Percentiles rank a stretch among this genome's conserved stretches.
Conservation (phyloP, 2,329 filamentous ascomycete species). For the Fusarium sp. region DNA sequence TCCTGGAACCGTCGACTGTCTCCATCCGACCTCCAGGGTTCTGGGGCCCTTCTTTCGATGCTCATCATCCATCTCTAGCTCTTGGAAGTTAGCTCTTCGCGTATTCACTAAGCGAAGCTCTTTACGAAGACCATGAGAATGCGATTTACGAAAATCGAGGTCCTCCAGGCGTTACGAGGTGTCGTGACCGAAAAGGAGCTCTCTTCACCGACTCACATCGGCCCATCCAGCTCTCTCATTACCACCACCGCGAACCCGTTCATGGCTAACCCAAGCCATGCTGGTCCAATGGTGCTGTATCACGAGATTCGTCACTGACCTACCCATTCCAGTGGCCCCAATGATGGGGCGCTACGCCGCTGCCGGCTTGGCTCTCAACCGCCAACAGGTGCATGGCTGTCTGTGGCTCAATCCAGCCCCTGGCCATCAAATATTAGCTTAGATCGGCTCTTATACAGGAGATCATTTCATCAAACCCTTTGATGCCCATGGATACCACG, state of each 20-base stretch:
- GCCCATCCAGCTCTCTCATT: slow-evolving; percentile 1
- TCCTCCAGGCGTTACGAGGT: background rate
- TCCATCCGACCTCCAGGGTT: slow-evolving; percentile 10
- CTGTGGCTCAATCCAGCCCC: slow-evolving; percentile 26
- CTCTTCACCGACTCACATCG: slow-evolving; percentile 2
- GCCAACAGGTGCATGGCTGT: slow-evolving; percentile 17
- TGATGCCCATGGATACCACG: background rate
- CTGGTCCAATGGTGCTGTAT: slow-evolving; percentile 5
- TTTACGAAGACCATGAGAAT: slow-evolving; percentile 1
- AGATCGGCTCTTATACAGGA: slow-evolving; percentile 18
- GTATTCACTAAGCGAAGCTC: slow-evolving; percentile 20
- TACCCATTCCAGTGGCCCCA: slow-evolving; percentile 34
- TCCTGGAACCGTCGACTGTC: slow-evolving; percentile 1
- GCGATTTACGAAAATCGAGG: slow-evolving; percentile 10
- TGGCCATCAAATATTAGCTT: slow-evolving; percentile 10
- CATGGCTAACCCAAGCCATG: slow-evolving; percentile 6
- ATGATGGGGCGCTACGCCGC: slow-evolving; percentile 34
- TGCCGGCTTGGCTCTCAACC: slow-evolving; percentile 39
- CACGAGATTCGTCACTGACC: slow-evolving; percentile 7
- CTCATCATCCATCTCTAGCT: background rate
- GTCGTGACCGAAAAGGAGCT: background rate
- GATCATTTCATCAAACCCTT: slow-evolving; percentile 4
- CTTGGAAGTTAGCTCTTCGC: background rate
- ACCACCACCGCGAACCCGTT: background rate
- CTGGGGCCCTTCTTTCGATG: slow-evolving; percentile 8